Evolutionary conservation across 805 yeast genomes (phyloP).

Genomic region (Starmerella cellae): DNA sequence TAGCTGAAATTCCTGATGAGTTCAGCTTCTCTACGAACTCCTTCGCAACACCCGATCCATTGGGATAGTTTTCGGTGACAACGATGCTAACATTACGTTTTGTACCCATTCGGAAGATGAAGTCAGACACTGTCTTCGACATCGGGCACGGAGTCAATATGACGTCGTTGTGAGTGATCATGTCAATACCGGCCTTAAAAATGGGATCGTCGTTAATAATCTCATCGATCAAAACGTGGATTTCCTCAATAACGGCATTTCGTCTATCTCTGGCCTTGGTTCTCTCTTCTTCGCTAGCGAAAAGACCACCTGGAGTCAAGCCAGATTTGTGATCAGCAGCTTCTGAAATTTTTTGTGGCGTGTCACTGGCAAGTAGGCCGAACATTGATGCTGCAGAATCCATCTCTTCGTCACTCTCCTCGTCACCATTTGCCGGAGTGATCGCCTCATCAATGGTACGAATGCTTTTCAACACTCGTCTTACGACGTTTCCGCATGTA

Average conservation of each 20-base stretch:
- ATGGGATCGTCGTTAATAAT: slow-evolving; percentile 81
- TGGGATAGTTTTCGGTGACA: slow-evolving; percentile 87
- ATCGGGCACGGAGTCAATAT: slow-evolving; percentile 86
- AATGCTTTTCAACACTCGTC: slow-evolving; percentile 74
- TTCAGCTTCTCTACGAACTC: slow-evolving; percentile 66
- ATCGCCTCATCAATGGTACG: slow-evolving; percentile 65
- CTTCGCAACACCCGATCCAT: slow-evolving; percentile 65
- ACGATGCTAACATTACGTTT: slow-evolving; percentile 81
- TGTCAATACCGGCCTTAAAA: slow-evolving; percentile 78
- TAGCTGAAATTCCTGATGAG: slow-evolving; percentile 75
- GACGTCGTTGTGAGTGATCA: slow-evolving; percentile 72
- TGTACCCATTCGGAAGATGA: slow-evolving; percentile 69
- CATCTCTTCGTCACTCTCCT: slow-evolving; percentile 14
- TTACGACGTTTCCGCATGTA: slow-evolving; percentile 76
- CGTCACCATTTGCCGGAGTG: slow-evolving; percentile 6
- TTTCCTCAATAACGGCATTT: slow-evolving; percentile 27
- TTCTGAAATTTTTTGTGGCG: neutral
- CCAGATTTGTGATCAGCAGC: slow-evolving; percentile 1
- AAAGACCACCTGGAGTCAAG: slow-evolving; percentile 15
- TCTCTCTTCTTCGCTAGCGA: slow-evolving; percentile 13
- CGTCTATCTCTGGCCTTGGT: slow-evolving; percentile 19
- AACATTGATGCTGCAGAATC: slow-evolving; percentile 50
- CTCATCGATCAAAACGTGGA: slow-evolving; percentile 84
- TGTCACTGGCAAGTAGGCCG: slow-evolving; percentile 39
- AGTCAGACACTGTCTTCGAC: slow-evolving; percentile 76